phyloP scores from a whole-genome alignment of 2,329 filamentous ascomycete species.

The Grosmannia clavigera region DNA sequence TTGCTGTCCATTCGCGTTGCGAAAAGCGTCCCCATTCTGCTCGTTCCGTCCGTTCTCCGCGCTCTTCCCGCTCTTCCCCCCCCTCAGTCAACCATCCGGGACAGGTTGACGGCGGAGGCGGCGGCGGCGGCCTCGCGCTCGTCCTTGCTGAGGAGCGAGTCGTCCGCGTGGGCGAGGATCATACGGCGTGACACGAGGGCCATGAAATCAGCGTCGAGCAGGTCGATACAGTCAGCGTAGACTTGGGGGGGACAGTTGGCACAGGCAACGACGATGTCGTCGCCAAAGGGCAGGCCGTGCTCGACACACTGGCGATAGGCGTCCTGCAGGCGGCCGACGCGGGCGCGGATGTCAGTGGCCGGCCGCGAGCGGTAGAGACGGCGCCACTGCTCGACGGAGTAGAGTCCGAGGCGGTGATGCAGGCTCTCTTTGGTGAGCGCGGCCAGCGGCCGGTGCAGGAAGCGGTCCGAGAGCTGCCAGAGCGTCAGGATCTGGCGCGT shows the following conservation, averaged over 20 bases:
- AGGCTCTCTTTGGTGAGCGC: slow-evolving; percentile 12
- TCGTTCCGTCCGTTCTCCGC: background rate
- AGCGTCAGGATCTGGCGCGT: slow-evolving; percentile 14
- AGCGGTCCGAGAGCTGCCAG: slow-evolving; percentile 14
- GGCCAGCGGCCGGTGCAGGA: slow-evolving; percentile 8
- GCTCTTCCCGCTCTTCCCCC: background rate
- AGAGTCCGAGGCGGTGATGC: slow-evolving; percentile 13
- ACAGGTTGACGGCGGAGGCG: background rate
- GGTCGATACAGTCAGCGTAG: slow-evolving; percentile 9
- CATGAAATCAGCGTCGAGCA: slow-evolving; percentile 14
- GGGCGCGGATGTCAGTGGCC: slow-evolving; percentile 8
- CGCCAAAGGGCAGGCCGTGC: slow-evolving; percentile 11
- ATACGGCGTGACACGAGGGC: slow-evolving; percentile 11
- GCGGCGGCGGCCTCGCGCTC: slow-evolving; percentile 1
- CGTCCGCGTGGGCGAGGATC: slow-evolving; percentile 11
- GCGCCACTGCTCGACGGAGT: slow-evolving; percentile 12
- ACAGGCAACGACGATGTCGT: slow-evolving; percentile 9
- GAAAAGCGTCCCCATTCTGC: no score
- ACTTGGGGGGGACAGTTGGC: slow-evolving; percentile 14
- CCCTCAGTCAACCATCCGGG: background rate
- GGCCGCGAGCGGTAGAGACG: slow-evolving; percentile 12
- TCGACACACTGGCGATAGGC: slow-evolving; percentile 12
- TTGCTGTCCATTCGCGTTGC: background rate
- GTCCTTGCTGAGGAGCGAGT: slow-evolving; percentile 8
- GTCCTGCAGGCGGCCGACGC: slow-evolving; percentile 11